These are phyloP conservation scores for Clarireedia monteithiana DNA, from an alignment of 2,329 filamentous ascomycete species.

Conservation along the genomic window DNA sequence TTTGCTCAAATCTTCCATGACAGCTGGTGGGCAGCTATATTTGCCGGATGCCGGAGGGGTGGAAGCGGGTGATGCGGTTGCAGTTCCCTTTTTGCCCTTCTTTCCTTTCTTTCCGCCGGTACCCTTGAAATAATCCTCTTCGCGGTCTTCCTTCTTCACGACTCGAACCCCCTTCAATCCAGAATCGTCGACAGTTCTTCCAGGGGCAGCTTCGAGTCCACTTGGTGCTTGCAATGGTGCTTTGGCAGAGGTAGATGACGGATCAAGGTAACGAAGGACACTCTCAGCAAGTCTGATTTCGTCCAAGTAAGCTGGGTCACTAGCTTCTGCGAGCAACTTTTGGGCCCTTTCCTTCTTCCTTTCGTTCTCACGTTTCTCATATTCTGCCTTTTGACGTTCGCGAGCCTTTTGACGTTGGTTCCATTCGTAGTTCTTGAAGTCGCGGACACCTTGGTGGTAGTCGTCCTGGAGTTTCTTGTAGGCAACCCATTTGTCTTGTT, in stretches of 20 bases:
- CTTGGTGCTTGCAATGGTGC: constrained; percentile 59
- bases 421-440: constrained; percentile 75
- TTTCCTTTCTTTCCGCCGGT: constrained; percentile 76
- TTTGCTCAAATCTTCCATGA: constrained; percentile 83
- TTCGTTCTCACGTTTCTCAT: constrained; percentile 62
- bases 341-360: constrained; percentile 70
- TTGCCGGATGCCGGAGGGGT: constrained; percentile 43
- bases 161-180: constrained; percentile 79
- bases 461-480: constrained; percentile 85
- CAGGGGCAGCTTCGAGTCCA: constrained; percentile 69
- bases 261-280: constrained; percentile 87
- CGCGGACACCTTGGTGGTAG: constrained; percentile 75
- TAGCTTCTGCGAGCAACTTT: constrained; percentile 71
- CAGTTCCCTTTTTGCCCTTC: constrained; percentile 69
- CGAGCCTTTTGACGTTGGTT: constrained; percentile 69
- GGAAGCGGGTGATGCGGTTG: constrained; percentile 35
- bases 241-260: constrained; percentile 54
- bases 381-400: constrained; percentile 76
- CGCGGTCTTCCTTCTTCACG: constrained; percentile 82
- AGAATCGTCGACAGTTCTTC: constrained; percentile 78
- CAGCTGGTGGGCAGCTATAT: constrained; percentile 82
- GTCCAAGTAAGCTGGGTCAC: constrained; percentile 80
- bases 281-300: constrained; percentile 86
- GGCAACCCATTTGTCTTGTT: constrained; percentile 76
- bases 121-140: constrained; percentile 75